Percentiles rank a stretch among this genome's conserved stretches.
These are phyloP conservation scores for Pseudodiploospora longispora DNA, from an alignment of 2,329 filamentous ascomycete species.

Conservation along the genomic window DNA sequence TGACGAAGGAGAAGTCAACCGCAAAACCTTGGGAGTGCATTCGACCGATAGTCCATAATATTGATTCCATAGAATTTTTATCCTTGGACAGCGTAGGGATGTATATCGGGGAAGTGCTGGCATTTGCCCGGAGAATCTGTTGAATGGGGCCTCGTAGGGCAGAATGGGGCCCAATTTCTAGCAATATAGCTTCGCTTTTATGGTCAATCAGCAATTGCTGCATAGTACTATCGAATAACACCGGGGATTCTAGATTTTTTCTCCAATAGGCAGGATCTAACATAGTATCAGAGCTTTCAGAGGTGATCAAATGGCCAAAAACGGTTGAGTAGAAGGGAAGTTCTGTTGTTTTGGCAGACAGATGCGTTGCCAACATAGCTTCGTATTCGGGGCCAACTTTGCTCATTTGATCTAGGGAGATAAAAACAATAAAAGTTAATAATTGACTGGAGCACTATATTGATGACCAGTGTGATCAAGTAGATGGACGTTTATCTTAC, in stretches of 20 bases:
- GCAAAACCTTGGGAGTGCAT: neutral
- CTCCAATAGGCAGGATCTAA: slow-evolving; percentile 19
- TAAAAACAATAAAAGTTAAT: neutral
- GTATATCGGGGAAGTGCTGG: slow-evolving; percentile 26
- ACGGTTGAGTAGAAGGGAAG: slow-evolving; percentile 8
- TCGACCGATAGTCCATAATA: neutral
- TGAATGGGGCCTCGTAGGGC: slow-evolving; percentile 9
- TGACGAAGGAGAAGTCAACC: neutral
- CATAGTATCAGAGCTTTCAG: neutral
- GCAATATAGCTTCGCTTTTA: slow-evolving; percentile 3
- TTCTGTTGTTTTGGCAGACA: neutral
- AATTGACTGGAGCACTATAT: neutral
- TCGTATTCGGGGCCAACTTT: slow-evolving; percentile 4
- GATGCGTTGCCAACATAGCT: neutral
- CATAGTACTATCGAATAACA: slow-evolving; percentile 16
- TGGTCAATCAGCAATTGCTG: neutral
- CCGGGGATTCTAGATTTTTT: slow-evolving; percentile 21
- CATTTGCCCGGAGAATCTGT: slow-evolving; percentile 10
- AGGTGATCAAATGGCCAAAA: neutral
- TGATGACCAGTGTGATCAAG: no score
- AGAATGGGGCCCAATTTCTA: slow-evolving; percentile 16
- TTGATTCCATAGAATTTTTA: neutral
- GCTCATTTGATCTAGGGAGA: slow-evolving; percentile 5
- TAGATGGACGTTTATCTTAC: neutral
- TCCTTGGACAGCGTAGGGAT: neutral